A percentile compares a stretch with the other conserved stretches of the same genome.
Evolutionary conservation across 352 stramenopile species (phyloP).

Genomic region (Phytophthora fragariae): DNA sequence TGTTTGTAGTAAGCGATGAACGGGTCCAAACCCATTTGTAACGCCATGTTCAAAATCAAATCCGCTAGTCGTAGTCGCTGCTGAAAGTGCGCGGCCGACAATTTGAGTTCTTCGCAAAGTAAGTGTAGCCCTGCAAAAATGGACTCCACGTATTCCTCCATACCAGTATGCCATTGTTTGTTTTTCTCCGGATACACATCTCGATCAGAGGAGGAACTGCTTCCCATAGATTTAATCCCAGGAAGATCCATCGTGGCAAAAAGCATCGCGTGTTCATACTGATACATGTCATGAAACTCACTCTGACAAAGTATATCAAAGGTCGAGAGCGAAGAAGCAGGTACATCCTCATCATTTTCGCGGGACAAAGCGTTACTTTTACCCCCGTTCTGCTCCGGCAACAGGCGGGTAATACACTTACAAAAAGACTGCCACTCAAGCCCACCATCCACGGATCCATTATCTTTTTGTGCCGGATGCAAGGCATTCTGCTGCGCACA

Average conservation of each 20-base stretch:
- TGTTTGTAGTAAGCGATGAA: constrained; percentile 66
- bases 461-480: background rate
- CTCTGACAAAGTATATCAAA: constrained; percentile 56
- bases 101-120: constrained; percentile 73
- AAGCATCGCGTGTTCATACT: constrained; percentile 50
- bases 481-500: constrained; percentile 28
- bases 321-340: constrained; percentile 23
- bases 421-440: constrained; percentile 44
- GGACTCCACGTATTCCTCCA: constrained; percentile 22
- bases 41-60: constrained; percentile 49
- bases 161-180: background rate
- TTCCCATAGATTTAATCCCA: background rate
- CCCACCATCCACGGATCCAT: constrained; percentile 13
- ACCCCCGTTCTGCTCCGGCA: constrained; percentile 7
- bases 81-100: constrained; percentile 48
- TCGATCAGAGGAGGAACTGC: background rate
- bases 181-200: background rate
- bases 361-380: background rate
- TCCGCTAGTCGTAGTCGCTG: constrained; percentile 46
- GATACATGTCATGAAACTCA: constrained; percentile 55
- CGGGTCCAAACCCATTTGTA: constrained; percentile 34
- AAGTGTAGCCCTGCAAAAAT: constrained; percentile 73
- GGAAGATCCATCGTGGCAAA: constrained; percentile 49
- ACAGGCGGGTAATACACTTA: constrained; percentile 26
- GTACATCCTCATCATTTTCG: constrained; percentile 2